These are phyloP conservation scores for Pichia manshurica DNA, from an alignment of 805 yeast genomes.

Conservation along the genomic window DNA sequence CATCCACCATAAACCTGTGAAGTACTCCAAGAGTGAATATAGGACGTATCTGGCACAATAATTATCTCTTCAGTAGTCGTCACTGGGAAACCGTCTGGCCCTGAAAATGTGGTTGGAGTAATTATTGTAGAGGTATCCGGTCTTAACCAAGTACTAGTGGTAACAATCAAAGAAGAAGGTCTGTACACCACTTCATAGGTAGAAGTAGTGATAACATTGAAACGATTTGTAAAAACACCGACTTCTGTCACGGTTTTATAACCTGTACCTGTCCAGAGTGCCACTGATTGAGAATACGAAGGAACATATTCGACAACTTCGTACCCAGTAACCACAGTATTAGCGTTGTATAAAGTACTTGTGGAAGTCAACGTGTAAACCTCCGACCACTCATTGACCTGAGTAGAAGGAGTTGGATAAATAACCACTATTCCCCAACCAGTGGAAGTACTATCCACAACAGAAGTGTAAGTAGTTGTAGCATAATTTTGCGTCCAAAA, in stretches of 20 bases:
- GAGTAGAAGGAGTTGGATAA: too few species aligned
- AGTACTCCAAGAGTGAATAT: conserved; percentile 5
- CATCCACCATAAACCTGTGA: neutral
- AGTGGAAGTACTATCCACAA: too few species aligned
- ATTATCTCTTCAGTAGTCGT: conserved; percentile 7
- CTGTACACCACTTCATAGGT: neutral
- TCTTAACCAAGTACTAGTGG: too few species aligned
- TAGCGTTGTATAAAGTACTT: too few species aligned
- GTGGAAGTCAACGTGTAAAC: too few species aligned
- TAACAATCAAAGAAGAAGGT: too few species aligned
- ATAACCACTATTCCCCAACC: too few species aligned
- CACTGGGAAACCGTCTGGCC: conserved; percentile 4
- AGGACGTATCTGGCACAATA: conserved; percentile 1
- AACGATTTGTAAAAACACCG: neutral
- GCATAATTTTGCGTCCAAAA: neutral
- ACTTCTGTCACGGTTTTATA: neutral
- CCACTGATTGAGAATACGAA: neutral
- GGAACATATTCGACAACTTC: too few species aligned
- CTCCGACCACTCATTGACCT: too few species aligned
- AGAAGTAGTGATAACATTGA: conserved; percentile 3
- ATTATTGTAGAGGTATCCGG: too few species aligned
- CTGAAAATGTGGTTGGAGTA: neutral
- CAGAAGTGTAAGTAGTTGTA: neutral
- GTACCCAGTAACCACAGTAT: too few species aligned
- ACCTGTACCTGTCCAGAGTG: conserved; percentile 6